phyloP scores from a whole-genome alignment of 2,329 filamentous ascomycete species.

The Coniochaeta ligniaria region DNA sequence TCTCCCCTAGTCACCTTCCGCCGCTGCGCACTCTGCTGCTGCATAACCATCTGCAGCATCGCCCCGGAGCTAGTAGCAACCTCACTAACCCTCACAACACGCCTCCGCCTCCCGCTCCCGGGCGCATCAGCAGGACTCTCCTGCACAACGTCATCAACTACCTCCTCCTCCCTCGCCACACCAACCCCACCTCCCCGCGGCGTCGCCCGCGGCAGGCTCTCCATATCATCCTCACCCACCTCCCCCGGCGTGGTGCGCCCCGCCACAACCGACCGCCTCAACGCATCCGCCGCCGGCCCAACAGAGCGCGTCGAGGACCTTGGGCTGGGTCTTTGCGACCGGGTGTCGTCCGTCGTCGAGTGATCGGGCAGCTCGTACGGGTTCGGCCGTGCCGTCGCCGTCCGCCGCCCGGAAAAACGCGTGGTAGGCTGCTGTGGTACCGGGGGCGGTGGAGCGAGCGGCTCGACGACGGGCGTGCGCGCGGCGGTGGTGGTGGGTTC shows the following conservation, averaged over 20 bases:
- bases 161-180: background rate
- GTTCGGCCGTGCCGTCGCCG: constrained; percentile 10
- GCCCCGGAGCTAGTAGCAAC: constrained; percentile 24
- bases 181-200: background rate
- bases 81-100: constrained; percentile 23
- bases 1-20: constrained; percentile 4
- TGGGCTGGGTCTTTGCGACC: background rate
- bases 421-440: background rate
- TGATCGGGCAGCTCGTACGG: constrained; percentile 12
- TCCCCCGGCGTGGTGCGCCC: background rate
- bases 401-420: constrained; percentile 3
- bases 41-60: constrained; percentile 31
- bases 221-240: constrained; percentile 9
- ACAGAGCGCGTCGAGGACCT: background rate
- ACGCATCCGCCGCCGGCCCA: background rate
- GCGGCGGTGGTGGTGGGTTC: background rate
- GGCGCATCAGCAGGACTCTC: constrained; percentile 49
- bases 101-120: constrained; percentile 44
- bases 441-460: constrained; percentile 3
- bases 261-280: background rate
- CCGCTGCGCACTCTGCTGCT: constrained; percentile 14
- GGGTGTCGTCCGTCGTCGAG: constrained; percentile 7
- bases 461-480: constrained; percentile 3
- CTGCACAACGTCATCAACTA: constrained; percentile 32
- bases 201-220: constrained; percentile 5